Evolutionary conservation across 176 grass and related monocot genomes (phyloP).

Genomic region (Zea mays): Zm-B73-REFERENCE-NAM-5.0 NC_050099.1:4107501-4108000

Average conservation of each 20-base stretch:
- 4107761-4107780: too few species aligned
- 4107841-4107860: slow-evolving; percentile 58
- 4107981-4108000: slow-evolving; percentile 69
- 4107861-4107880: slow-evolving; percentile 42
- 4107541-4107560: slow-evolving; percentile 68
- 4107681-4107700: slow-evolving; percentile 57
- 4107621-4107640: slow-evolving; percentile 77
- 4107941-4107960: too few species aligned
- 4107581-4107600: slow-evolving; percentile 51
- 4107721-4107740: slow-evolving; percentile 52
- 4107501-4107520: slow-evolving; percentile 64
- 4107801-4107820: too few species aligned
- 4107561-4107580: slow-evolving; percentile 52
- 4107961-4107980: too few species aligned
- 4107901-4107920: slow-evolving; percentile 49
- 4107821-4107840: slow-evolving; percentile 44
- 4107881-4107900: slow-evolving; percentile 64
- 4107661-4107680: slow-evolving; percentile 82
- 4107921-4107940: too few species aligned
- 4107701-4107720: slow-evolving; percentile 39
- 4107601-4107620: slow-evolving; percentile 50
- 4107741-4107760: too few species aligned
- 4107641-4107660: slow-evolving; percentile 78
- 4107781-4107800: too few species aligned
- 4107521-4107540: slow-evolving; percentile 61